A percentile compares a stretch with the other conserved stretches of the same genome.
Conservation (phyloP, 208 protist species). For the Herpetomonas samuelpessoai region DNA sequence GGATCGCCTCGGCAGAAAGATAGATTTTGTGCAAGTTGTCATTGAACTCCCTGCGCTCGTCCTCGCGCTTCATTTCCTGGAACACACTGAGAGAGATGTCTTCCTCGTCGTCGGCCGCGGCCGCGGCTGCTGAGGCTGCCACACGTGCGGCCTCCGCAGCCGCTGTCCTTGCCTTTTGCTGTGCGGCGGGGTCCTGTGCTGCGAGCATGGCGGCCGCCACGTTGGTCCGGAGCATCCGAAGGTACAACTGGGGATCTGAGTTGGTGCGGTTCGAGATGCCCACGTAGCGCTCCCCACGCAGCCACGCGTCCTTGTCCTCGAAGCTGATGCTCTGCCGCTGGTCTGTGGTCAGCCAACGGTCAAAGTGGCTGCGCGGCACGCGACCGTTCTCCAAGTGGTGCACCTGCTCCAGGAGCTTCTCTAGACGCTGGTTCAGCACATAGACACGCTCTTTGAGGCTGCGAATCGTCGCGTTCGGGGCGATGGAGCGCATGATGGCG, state of each 20-base stretch:
- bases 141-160: constrained; percentile 6
- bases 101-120: constrained; percentile 41
- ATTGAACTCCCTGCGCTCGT: constrained; percentile 71
- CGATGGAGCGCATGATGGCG: constrained; percentile 49
- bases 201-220: constrained; percentile 23
- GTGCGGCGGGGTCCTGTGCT: not conserved
- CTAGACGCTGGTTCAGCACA: constrained; percentile 72
- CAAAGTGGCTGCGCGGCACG: constrained; percentile 80
- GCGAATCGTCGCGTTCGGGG: constrained; percentile 63
- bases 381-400: constrained; percentile 78
- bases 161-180: not conserved
- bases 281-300: constrained; percentile 64
- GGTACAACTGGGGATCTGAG: constrained; percentile 28
- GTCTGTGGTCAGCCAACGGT: constrained; percentile 83
- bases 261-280: constrained; percentile 20
- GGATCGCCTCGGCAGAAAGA: constrained; percentile 69
- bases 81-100: constrained; percentile 82
- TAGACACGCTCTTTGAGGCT: constrained; percentile 75
- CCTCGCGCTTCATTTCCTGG: constrained; percentile 86
- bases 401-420: constrained; percentile 78
- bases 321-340: constrained; percentile 67
- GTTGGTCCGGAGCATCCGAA: constrained; percentile 44
- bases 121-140: constrained; percentile 5
- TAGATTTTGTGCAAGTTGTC: constrained; percentile 66
- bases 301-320: constrained; percentile 84